A percentile compares a stretch with the other conserved stretches of the same genome.
phyloP scores from a whole-genome alignment of 768 basidiomycete species.

The Astraeus odoratus region DNA sequence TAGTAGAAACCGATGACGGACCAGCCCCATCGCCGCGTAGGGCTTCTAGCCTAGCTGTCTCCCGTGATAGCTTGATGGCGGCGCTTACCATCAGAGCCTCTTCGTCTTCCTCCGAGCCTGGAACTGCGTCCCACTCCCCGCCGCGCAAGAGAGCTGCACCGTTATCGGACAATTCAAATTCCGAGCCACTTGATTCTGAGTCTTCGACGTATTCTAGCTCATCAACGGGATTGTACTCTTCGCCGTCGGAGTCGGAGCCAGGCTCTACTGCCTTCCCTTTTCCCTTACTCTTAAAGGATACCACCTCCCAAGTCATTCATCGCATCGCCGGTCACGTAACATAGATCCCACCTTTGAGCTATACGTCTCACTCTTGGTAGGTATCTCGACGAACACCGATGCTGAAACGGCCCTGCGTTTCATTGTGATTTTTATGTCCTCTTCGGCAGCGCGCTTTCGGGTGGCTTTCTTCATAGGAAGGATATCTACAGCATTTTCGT shows the following conservation, averaged over 20 bases:
- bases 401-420: constrained; percentile 30
- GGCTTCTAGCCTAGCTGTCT: constrained; percentile 25
- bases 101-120: constrained; percentile 29
- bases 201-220: constrained; percentile 42
- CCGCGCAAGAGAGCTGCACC: neutral
- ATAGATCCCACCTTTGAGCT: constrained; percentile 21
- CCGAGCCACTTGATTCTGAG: constrained; percentile 50
- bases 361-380: neutral
- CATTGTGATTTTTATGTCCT: constrained; percentile 15
- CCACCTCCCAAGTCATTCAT: constrained; percentile 14
- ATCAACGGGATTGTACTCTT: constrained; percentile 23
- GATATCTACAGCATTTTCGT: constrained; percentile 1
- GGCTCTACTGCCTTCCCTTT: constrained; percentile 19
- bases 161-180: constrained; percentile 40
- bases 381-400: constrained; percentile 18
- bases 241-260: constrained; percentile 28
- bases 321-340: constrained; percentile 1
- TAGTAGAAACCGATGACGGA: constrained; percentile 17
- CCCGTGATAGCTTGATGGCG: constrained; percentile 51
- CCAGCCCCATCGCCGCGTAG: constrained; percentile 27
- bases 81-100: constrained; percentile 44
- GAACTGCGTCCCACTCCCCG: constrained; percentile 11
- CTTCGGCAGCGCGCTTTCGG: constrained; percentile 30
- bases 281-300: constrained; percentile 17
- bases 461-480: constrained; percentile 7